phyloP scores from a whole-genome alignment of 805 yeast species.

The Candida krabiensis region DNA sequence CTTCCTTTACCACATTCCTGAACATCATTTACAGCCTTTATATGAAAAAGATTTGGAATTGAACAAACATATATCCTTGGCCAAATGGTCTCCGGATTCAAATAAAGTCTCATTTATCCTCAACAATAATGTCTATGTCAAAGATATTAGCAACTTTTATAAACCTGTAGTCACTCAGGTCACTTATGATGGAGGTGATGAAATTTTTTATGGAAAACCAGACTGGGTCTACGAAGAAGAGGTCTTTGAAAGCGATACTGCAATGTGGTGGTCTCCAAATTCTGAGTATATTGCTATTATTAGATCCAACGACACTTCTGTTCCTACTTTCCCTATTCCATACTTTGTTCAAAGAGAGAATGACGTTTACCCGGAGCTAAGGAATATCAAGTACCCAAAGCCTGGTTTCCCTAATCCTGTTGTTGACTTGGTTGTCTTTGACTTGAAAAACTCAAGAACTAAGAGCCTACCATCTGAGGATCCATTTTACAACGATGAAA shows the following conservation, averaged over 20 bases:
- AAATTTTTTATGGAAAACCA: constrained; percentile 82
- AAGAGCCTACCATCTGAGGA: constrained; percentile 27
- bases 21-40: constrained; percentile 25
- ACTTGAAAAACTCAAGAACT: constrained; percentile 28
- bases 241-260: constrained; percentile 66
- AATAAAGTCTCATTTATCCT: constrained; percentile 61
- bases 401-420: constrained; percentile 77
- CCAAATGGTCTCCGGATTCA: constrained; percentile 77
- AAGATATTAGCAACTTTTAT: constrained; percentile 31
- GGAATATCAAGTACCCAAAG: constrained; percentile 75
- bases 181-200: constrained; percentile 68
- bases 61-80: constrained; percentile 40
- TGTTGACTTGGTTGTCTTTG: constrained; percentile 54
- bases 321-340: constrained; percentile 71
- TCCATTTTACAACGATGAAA: constrained; percentile 42
- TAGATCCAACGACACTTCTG: constrained; percentile 70
- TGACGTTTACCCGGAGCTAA: constrained; percentile 57
- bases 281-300: constrained; percentile 66
- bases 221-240: constrained; percentile 97
- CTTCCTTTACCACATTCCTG: constrained; percentile 56
- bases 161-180: constrained; percentile 41
- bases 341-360: constrained; percentile 59
- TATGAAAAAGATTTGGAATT: constrained; percentile 20
- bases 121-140: constrained; percentile 68
- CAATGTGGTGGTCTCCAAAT: constrained; percentile 86